Base-by-base conservation (phyloP, 1,284 basidiomycete species). In the Pseudozyma tsukubaensis region DNA sequence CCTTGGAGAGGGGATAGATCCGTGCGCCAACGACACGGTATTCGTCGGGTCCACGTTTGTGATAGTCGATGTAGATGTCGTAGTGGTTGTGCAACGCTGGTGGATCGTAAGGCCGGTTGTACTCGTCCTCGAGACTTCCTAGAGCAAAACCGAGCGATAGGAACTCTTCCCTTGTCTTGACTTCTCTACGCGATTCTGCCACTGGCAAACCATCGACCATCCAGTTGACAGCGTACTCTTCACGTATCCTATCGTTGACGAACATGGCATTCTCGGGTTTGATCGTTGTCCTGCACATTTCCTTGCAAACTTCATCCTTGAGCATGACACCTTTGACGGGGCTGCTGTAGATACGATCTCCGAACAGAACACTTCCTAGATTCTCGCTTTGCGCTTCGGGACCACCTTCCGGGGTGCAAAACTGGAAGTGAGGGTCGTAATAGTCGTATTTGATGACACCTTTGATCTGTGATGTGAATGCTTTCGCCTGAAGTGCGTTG, bases 161-260 rank as follows among this genome's bases (percentile, higher is more conserved):
- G 86, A 96, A 73, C 54, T 75, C 64, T 53, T 75, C 64, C 34
- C 37, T 63, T 19, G 91, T 85, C 47, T 70, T 71, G 54, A 75
- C 63, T 29, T 78, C 66, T 6, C 64, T 59, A 13, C 68, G 55
- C 34, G 68, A 54, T 47, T 80, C 76, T 6, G 94, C 93, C 9
- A 92, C 93, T 4, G 96, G 96, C 39, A 98, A 88, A 4, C 95
- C 95, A 80, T 98, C 95, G 48, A 98, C 88, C 59, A 98, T 90
- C 91, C 94, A 96, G 83, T 97, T 97, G 70, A 97, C 86, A 0
- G 94, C 93, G 82, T 97, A 98, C 82, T 94, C 92, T 84, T 97
- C 94, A 49, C 88, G 88, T 83, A 98, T 96, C 53, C 94, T 91
- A 63, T 92, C 91, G 79, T 97, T 97, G 84, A 98, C 91, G 85